Conservation (phyloP, 1,284 basidiomycete species). For the Papiliotrema laurentii region DNA sequence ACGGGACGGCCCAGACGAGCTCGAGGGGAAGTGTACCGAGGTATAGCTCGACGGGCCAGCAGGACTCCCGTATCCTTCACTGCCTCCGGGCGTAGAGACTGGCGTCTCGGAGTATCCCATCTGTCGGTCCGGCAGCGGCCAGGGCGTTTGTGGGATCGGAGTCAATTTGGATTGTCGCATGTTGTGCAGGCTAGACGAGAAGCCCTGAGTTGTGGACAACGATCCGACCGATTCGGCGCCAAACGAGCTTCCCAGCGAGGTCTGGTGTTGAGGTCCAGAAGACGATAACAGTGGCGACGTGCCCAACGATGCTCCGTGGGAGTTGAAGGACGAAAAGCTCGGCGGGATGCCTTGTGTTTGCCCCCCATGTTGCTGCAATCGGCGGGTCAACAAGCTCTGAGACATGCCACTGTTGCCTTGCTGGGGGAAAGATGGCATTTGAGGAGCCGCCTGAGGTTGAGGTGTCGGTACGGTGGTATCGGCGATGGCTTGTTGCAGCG, state of each 20-base stretch:
- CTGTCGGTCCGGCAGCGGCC: slow-evolving; percentile 22
- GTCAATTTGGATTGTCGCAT: neutral
- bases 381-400: slow-evolving; percentile 28
- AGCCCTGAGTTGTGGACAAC: neutral
- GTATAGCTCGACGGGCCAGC: slow-evolving; percentile 26
- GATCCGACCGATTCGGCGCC: neutral
- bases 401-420: slow-evolving; percentile 4
- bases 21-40: neutral
- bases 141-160: slow-evolving; percentile 7
- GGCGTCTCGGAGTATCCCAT: slow-evolving; percentile 26
- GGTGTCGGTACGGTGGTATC: neutral
- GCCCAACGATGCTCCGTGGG: too few relatives aligned
- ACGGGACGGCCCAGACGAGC: neutral
- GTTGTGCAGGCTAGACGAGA: neutral
- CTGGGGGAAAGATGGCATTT: slow-evolving; percentile 8
- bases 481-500: slow-evolving; percentile 1
- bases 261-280: neutral
- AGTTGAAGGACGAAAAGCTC: slow-evolving; percentile 2
- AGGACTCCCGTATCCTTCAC: slow-evolving; percentile 28
- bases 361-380: slow-evolving; percentile 27
- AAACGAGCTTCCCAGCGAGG: neutral
- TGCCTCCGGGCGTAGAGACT: slow-evolving; percentile 32
- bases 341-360: neutral
- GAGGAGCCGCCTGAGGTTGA: slow-evolving; percentile 1
- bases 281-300: too few relatives aligned